Percentiles rank a stretch among this genome's conserved stretches.
Conservation (phyloP, 768 basidiomycete genomes). For the Boletus barrowsii region DNA sequence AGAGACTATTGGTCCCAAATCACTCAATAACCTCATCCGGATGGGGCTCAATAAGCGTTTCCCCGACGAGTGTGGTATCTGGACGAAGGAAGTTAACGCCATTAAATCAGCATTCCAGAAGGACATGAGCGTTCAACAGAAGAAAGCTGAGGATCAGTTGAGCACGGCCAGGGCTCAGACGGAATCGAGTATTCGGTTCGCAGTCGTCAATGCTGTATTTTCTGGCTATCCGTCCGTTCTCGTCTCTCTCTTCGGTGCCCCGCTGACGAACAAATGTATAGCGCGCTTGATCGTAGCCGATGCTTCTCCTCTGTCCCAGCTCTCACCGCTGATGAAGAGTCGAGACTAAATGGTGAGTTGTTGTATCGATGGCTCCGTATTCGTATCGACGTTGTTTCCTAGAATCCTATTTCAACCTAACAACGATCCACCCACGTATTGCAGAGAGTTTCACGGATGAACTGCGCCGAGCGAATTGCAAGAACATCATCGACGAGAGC, state of each 20-base stretch:
- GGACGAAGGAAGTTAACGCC: conserved; percentile 17
- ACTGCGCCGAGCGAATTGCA: conserved; percentile 11
- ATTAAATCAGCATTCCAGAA: not conserved
- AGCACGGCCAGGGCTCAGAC: conserved; percentile 9
- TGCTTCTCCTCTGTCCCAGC: conserved; percentile 12
- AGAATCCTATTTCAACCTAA: conserved; percentile 20
- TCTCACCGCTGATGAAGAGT: conserved; percentile 16
- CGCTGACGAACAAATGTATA: not conserved
- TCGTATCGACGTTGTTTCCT: not conserved
- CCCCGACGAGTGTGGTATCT: conserved; percentile 21
- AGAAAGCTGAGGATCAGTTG: conserved; percentile 12
- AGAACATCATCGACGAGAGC: conserved; percentile 13
- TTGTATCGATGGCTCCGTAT: not conserved
- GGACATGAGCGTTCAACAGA: conserved; percentile 4
- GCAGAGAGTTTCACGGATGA: conserved; percentile 20
- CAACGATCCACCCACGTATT: conserved; percentile 15
- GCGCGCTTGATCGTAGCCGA: conserved; percentile 18
- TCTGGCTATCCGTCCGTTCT: conserved; percentile 21
- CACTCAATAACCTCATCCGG: conserved; percentile 28
- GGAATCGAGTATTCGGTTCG: conserved; percentile 20
- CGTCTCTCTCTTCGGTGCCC: not conserved
- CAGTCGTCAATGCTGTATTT: conserved; percentile 28
- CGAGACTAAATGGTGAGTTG: conserved; percentile 10
- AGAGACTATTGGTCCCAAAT: conserved; percentile 20
- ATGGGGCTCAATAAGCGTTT: conserved; percentile 33